phyloP scores from a whole-genome alignment of 2,329 filamentous ascomycete genomes.

The Fusarium illudens region DNA sequence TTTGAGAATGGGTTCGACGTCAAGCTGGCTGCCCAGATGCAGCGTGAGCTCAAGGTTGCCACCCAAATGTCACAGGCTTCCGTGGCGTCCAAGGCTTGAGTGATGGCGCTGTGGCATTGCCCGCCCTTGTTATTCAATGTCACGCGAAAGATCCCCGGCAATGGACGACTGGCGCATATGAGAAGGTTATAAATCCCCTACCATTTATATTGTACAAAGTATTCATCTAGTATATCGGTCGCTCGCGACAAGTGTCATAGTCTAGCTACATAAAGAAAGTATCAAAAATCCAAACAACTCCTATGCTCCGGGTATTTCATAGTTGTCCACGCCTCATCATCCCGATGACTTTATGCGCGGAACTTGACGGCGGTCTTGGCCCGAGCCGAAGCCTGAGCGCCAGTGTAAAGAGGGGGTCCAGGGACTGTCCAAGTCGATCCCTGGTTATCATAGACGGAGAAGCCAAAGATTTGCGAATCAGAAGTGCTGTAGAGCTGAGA shows the following conservation, averaged over 20 bases:
- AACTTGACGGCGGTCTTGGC: conserved; percentile 8
- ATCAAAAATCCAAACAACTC: neutral
- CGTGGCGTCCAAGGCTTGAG: neutral
- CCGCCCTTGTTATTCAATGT: neutral
- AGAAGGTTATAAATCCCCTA: neutral
- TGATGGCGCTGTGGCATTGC: neutral
- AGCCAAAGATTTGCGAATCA: conserved; percentile 43
- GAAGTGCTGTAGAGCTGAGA: conserved; percentile 42
- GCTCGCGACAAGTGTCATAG: neutral
- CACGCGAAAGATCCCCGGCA: neutral
- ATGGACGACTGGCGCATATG: neutral
- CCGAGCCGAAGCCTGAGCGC: neutral
- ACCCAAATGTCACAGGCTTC: neutral
- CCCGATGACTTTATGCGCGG: neutral
- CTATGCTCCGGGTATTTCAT: neutral
- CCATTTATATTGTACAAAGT: neutral
- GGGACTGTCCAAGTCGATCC: conserved; percentile 39
- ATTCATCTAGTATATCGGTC: neutral
- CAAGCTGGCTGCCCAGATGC: neutral
- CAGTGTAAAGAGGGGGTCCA: conserved; percentile 39
- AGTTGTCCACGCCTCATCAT: neutral
- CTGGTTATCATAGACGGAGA: conserved; percentile 43
- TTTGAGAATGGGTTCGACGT: conserved; percentile 59
- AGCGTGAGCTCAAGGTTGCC: neutral
- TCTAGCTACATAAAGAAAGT: conserved; percentile 2